Conservation (phyloP, 805 yeast species). For the Teunomyces funiuensis region DNA sequence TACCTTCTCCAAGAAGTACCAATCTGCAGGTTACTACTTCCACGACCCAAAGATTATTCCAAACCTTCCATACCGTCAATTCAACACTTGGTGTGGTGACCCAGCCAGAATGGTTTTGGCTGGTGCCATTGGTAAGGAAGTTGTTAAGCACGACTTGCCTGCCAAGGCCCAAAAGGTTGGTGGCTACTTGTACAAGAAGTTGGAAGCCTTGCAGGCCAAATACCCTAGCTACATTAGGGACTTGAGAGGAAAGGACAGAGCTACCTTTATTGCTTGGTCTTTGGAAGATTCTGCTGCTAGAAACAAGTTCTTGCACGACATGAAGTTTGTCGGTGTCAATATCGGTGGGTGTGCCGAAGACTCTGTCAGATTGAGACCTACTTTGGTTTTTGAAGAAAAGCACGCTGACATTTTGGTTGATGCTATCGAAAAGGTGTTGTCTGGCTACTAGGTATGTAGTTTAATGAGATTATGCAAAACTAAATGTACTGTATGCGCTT, state of each 20-base stretch:
- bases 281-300: constrained; percentile 53
- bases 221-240: constrained; percentile 54
- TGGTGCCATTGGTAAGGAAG: constrained; percentile 68
- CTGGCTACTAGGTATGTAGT: constrained; percentile 21
- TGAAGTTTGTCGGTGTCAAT: constrained; percentile 69
- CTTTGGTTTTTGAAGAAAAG: constrained; percentile 72
- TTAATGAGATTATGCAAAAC: constrained; percentile 8
- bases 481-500: background rate
- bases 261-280: constrained; percentile 84
- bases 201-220: constrained; percentile 51
- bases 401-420: constrained; percentile 69
- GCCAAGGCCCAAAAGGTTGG: constrained; percentile 62
- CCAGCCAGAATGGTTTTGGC: constrained; percentile 79
- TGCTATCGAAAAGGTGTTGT: constrained; percentile 38
- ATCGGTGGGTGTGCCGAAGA: constrained; percentile 83
- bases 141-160: constrained; percentile 58
- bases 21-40: constrained; percentile 85
- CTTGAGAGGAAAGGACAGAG: constrained; percentile 73
- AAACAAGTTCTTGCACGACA: constrained; percentile 57
- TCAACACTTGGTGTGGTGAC: constrained; percentile 94
- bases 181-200: constrained; percentile 57
- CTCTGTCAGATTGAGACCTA: constrained; percentile 80
- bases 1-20: constrained; percentile 86
- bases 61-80: constrained; percentile 78
- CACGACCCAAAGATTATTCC: constrained; percentile 73